Evolutionary conservation across 1,284 basidiomycete genomes (phyloP).

Genomic region (Sanguinoderma infundibulare): DNA sequence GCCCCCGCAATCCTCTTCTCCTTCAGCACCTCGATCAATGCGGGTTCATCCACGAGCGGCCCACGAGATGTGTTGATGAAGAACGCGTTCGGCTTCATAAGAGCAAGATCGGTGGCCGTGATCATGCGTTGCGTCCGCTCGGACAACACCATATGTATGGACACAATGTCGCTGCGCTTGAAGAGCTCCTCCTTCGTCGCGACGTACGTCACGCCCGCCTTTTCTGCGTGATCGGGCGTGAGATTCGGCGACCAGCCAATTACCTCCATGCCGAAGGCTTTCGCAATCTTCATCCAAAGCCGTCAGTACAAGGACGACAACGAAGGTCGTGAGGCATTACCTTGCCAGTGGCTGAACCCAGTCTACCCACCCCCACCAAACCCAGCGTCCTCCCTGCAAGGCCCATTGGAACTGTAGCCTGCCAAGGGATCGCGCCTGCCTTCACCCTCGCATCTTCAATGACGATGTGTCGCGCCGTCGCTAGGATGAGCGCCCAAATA

Average conservation of each 20-base stretch:
- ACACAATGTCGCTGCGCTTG: constrained; percentile 58
- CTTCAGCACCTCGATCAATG: constrained; percentile 53
- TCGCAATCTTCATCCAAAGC: constrained; percentile 50
- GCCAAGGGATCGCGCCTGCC: constrained; percentile 55
- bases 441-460: constrained; percentile 57
- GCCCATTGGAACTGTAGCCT: constrained; percentile 55
- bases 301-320: neutral
- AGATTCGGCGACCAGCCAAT: constrained; percentile 69
- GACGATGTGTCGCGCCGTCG: constrained; percentile 54
- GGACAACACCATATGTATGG: constrained; percentile 62
- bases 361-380: constrained; percentile 59
- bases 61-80: constrained; percentile 71
- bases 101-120: constrained; percentile 47
- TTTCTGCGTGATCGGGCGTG: constrained; percentile 57
- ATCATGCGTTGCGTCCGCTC: constrained; percentile 54
- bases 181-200: constrained; percentile 58
- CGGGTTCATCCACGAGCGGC: constrained; percentile 60
- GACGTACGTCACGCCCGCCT: constrained; percentile 52
- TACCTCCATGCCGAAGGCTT: constrained; percentile 61
- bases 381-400: constrained; percentile 61
- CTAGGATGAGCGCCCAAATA: constrained; percentile 70
- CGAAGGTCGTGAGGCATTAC: constrained; percentile 34
- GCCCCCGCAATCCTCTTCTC: constrained; percentile 56
- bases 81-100: constrained; percentile 59
- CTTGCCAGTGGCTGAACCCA: constrained; percentile 53